These are phyloP conservation scores for Alternaria consortialis DNA, from an alignment of 2,329 filamentous ascomycete genomes.

Conservation along the genomic window DNA sequence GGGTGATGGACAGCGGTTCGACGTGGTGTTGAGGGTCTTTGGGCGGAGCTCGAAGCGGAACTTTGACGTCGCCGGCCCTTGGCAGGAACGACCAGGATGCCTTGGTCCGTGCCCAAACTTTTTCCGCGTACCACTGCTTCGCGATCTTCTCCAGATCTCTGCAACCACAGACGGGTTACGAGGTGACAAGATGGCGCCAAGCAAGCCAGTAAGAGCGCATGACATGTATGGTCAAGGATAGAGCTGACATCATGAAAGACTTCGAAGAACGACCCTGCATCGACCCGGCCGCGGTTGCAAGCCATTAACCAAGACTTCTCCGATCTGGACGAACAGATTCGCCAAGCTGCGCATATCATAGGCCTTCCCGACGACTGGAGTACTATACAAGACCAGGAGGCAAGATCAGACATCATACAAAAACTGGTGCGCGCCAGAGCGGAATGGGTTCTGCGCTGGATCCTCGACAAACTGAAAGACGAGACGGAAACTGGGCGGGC, in stretches of 20 bases:
- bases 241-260: conserved; percentile 19
- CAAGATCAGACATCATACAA: conserved; percentile 18
- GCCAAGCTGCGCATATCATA: conserved; percentile 53
- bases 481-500: conserved; percentile 44
- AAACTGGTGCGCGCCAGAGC: conserved; percentile 54
- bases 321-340: conserved; percentile 50
- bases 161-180: conserved; percentile 10
- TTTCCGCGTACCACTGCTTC: conserved; percentile 22
- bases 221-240: neutral
- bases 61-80: conserved; percentile 38
- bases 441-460: conserved; percentile 74
- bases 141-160: conserved; percentile 5
- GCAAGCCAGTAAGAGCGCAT: conserved; percentile 21
- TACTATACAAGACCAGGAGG: conserved; percentile 15
- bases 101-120: conserved; percentile 31
- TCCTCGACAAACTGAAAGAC: conserved; percentile 67
- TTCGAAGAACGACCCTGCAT: conserved; percentile 24
- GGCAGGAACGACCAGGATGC: conserved; percentile 25
- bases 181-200: conserved; percentile 36
- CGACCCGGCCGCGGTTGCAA: conserved; percentile 51
- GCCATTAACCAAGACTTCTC: conserved; percentile 51
- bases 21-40: conserved; percentile 37
- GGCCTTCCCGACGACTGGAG: conserved; percentile 47
- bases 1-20: conserved; percentile 18
- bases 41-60: conserved; percentile 32